These are phyloP conservation scores for Beauveria varroae DNA, from an alignment of 2,329 filamentous ascomycete genomes.

Conservation along the genomic window DNA sequence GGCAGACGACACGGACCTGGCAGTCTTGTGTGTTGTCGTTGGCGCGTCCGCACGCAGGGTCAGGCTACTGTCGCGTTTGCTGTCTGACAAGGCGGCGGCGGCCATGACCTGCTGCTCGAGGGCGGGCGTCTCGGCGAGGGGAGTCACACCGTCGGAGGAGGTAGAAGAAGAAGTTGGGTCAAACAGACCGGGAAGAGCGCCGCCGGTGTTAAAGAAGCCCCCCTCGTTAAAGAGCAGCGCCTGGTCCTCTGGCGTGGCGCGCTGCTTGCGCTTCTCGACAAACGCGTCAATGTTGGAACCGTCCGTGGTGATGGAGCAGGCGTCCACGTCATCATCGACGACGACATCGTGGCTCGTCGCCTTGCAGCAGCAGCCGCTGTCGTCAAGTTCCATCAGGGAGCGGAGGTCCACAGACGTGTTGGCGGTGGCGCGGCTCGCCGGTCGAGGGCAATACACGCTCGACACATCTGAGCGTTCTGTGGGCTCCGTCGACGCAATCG, in stretches of 20 bases:
- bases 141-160: not conserved
- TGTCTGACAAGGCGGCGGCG: too few species aligned
- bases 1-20: too few species aligned
- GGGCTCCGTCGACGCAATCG: constrained; percentile 34
- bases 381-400: constrained; percentile 5
- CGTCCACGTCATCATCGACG: not conserved
- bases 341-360: not conserved
- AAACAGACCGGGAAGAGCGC: constrained; percentile 22
- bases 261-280: constrained; percentile 15
- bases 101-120: not conserved
- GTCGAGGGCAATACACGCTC: constrained; percentile 30
- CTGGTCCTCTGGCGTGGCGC: constrained; percentile 13
- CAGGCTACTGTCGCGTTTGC: not conserved
- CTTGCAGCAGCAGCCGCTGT: not conserved
- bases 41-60: not conserved
- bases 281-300: constrained; percentile 23
- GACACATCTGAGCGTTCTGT: constrained; percentile 28
- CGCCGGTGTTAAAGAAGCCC: constrained; percentile 18
- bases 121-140: not conserved
- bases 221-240: constrained; percentile 21
- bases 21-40: not conserved
- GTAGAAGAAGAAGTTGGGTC: constrained; percentile 2
- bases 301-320: constrained; percentile 17
- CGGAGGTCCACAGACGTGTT: constrained; percentile 36
- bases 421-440: constrained; percentile 36